These are phyloP conservation scores for Tylopilus rubrobrunneus DNA, from an alignment of 768 basidiomycete species.

Conservation along the genomic window DNA sequence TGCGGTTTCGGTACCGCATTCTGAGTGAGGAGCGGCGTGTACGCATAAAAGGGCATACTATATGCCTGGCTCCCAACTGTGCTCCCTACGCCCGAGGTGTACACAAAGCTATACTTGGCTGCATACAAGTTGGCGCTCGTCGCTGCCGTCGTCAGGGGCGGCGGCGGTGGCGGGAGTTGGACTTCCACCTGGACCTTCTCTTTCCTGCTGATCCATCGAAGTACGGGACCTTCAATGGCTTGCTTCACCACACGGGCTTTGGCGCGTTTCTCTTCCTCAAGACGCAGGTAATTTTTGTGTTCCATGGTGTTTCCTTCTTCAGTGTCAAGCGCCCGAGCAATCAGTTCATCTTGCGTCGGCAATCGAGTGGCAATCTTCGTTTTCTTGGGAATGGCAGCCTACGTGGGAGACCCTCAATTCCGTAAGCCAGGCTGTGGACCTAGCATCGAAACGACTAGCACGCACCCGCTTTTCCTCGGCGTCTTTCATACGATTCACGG, in stretches of 20 bases:
- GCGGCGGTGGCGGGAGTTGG: conserved; percentile 22
- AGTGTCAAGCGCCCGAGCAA: conserved; percentile 77
- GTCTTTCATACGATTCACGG: conserved; percentile 59
- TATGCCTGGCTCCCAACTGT: conserved; percentile 18
- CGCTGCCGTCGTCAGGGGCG: conserved; percentile 18
- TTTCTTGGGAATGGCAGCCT: conserved; percentile 64
- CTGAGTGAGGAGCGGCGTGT: conserved; percentile 14
- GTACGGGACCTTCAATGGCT: conserved; percentile 58
- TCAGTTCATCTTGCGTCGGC: conserved; percentile 79
- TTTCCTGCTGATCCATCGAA: conserved; percentile 66
- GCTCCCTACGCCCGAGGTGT: conserved; percentile 8
- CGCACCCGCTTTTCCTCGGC: conserved; percentile 60
- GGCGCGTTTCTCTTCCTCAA: conserved; percentile 80
- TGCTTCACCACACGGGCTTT: conserved; percentile 57
- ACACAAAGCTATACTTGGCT: conserved; percentile 20
- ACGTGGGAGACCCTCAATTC: not conserved
- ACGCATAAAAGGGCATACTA: conserved; percentile 27
- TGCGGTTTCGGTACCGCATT: conserved; percentile 8
- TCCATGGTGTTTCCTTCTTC: conserved; percentile 82
- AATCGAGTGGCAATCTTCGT: conserved; percentile 46
- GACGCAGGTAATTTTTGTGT: conserved; percentile 71
- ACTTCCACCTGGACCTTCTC: conserved; percentile 52
- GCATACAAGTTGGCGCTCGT: conserved; percentile 7
- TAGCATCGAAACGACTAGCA: not conserved
- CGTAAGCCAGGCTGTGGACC: not conserved